Conservation (phyloP, 768 basidiomycete species). For the Jaapia argillacea region DNA sequence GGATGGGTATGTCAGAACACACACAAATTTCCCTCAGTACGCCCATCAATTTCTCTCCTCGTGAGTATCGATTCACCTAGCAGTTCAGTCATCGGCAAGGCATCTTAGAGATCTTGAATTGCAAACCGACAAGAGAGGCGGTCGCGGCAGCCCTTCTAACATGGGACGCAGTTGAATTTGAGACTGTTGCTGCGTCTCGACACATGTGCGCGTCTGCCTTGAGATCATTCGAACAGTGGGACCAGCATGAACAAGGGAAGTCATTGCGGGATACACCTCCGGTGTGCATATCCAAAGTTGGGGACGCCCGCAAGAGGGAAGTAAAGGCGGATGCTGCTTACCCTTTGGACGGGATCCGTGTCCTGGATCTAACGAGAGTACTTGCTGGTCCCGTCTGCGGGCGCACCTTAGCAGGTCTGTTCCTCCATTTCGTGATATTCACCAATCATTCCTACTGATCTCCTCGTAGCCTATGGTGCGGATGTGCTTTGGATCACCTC, state of each 20-base stretch:
- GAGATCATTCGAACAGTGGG: slow-evolving; percentile 40
- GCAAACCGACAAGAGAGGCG: slow-evolving; percentile 23
- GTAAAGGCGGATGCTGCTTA: slow-evolving; percentile 6
- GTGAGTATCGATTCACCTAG: slow-evolving; percentile 2
- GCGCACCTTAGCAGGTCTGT: slow-evolving; percentile 42
- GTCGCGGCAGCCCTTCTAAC: slow-evolving; percentile 27
- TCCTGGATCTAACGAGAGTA: slow-evolving; percentile 51
- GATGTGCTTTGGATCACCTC: slow-evolving; percentile 49
- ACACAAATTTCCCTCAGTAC: slow-evolving; percentile 60
- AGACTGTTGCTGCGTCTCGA: slow-evolving; percentile 30
- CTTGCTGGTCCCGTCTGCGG: slow-evolving; percentile 51
- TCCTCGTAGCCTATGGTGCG: slow-evolving; percentile 38
- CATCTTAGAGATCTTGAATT: slow-evolving; percentile 33
- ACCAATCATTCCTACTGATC: not conserved
- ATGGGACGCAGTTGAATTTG: slow-evolving; percentile 37
- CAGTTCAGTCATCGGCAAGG: slow-evolving; percentile 36
- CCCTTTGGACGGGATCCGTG: slow-evolving; percentile 40
- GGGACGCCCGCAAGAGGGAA: slow-evolving; percentile 31
- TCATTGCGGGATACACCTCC: slow-evolving; percentile 30
- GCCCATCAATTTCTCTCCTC: too few relatives aligned
- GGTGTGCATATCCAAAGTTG: slow-evolving; percentile 34
- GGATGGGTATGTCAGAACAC: slow-evolving; percentile 42
- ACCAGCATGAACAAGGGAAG: slow-evolving; percentile 34
- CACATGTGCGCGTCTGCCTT: slow-evolving; percentile 42
- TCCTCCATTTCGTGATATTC: not conserved